Evolutionary conservation across 768 basidiomycete genomes (phyloP).

Genomic region (Mycena capillaripes): DNA sequence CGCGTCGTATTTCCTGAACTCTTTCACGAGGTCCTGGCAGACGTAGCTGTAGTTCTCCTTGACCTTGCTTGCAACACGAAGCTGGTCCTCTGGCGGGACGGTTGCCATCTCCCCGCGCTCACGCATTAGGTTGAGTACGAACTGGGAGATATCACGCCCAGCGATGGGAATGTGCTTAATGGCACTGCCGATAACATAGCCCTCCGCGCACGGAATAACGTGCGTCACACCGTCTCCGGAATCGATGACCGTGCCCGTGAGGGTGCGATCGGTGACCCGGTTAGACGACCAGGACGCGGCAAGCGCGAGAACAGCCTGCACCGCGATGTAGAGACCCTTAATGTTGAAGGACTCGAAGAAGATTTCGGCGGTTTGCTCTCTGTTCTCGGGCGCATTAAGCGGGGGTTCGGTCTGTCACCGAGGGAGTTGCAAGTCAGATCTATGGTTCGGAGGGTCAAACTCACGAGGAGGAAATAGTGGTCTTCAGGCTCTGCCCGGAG

Average conservation of each 20-base stretch:
- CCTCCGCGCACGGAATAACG: constrained; percentile 96
- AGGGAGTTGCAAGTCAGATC: not conserved
- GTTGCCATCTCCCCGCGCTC: constrained; percentile 92
- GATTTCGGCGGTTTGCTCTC: constrained; percentile 99
- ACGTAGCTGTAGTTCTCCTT: constrained; percentile 99
- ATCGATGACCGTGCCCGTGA: constrained; percentile 98
- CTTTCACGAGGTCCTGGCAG: constrained; percentile 98
- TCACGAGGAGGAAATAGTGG: constrained; percentile 96
- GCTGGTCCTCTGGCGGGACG: constrained; percentile 97
- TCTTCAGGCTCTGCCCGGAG: constrained; percentile 98
- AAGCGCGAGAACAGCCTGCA: constrained; percentile 97
- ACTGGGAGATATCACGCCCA: constrained; percentile 96
- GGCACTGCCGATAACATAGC: constrained; percentile 98
- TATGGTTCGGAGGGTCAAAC: constrained; percentile 46
- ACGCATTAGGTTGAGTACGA: constrained; percentile 95
- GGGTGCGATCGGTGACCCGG: constrained; percentile 88
- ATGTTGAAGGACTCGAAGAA: constrained; percentile 99
- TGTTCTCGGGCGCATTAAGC: constrained; percentile 97
- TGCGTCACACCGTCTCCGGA: constrained; percentile 99
- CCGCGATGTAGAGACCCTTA: constrained; percentile 97
- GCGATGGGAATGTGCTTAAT: constrained; percentile 99
- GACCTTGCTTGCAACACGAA: constrained; percentile 91
- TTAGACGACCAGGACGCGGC: constrained; percentile 98
- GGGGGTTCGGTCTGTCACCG: constrained; percentile 99
- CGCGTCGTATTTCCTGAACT: constrained; percentile 97